phyloP scores from a whole-genome alignment of 768 basidiomycete species.

The Mycena epipterygia region DNA sequence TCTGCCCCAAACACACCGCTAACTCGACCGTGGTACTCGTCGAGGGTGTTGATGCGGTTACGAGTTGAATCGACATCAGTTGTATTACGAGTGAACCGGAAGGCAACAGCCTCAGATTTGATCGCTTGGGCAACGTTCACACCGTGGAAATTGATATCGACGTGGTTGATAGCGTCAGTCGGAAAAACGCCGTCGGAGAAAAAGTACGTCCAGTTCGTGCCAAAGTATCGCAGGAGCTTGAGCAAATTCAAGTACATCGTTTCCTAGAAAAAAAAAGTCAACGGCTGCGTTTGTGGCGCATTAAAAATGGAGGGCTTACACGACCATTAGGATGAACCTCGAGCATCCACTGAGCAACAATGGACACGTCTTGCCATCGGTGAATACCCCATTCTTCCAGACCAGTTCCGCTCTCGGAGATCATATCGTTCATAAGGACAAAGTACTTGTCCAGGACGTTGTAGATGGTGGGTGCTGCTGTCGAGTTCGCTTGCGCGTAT shows the following conservation, averaged over 20 bases:
- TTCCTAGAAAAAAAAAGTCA: conserved; percentile 18
- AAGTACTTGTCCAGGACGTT: conserved; percentile 29
- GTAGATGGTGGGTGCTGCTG: conserved; percentile 27
- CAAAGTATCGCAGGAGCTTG: conserved; percentile 18
- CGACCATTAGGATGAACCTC: conserved; percentile 27
- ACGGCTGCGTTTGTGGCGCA: neutral
- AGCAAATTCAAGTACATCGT: conserved; percentile 30
- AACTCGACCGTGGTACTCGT: conserved; percentile 28
- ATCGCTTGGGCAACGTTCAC: conserved; percentile 34
- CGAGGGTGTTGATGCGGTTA: conserved; percentile 17
- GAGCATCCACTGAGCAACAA: conserved; percentile 33
- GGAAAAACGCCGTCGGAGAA: conserved; percentile 25
- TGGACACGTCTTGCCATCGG: conserved; percentile 28
- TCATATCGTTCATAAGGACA: conserved; percentile 25
- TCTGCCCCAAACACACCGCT: conserved; percentile 31
- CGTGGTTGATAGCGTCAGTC: conserved; percentile 20
- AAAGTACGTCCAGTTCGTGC: conserved; percentile 19
- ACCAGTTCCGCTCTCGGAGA: conserved; percentile 18
- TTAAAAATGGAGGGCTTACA: conserved; percentile 7
- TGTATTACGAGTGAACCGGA: conserved; percentile 19
- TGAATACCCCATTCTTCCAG: conserved; percentile 34
- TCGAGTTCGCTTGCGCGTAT: conserved; percentile 34
- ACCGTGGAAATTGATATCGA: conserved; percentile 29
- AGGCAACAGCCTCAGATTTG: conserved; percentile 35
- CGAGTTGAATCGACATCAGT: conserved; percentile 30